A percentile compares a stretch with the other conserved stretches of the same genome.
Evolutionary conservation across 2,329 filamentous ascomycete species (phyloP).

Genomic region (Alternaria sp.): DNA sequence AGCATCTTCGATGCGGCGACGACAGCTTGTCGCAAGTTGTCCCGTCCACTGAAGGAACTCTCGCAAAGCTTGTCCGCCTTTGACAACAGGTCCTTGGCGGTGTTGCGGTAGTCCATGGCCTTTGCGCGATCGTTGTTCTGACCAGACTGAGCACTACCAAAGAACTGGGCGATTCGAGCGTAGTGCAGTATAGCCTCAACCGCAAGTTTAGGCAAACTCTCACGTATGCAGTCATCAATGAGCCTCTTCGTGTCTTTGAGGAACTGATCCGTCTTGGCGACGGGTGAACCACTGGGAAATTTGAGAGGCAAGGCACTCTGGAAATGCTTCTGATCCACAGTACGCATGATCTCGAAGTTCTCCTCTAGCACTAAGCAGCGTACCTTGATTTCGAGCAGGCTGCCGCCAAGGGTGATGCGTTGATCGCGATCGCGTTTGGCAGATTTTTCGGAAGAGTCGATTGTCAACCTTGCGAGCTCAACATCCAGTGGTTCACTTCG

Average conservation of each 20-base stretch:
- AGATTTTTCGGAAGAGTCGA: slow-evolving; percentile 18
- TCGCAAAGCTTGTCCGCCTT: slow-evolving; percentile 43
- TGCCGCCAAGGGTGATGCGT: slow-evolving; percentile 37
- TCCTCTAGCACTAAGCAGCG: slow-evolving; percentile 39
- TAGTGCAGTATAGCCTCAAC: slow-evolving; percentile 48
- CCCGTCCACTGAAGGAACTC: slow-evolving; percentile 38
- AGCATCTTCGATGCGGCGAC: slow-evolving; percentile 38
- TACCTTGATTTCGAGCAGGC: slow-evolving; percentile 36
- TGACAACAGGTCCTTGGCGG: slow-evolving; percentile 34
- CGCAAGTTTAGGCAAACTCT: slow-evolving; percentile 48
- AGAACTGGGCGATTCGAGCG: slow-evolving; percentile 35
- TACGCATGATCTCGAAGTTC: slow-evolving; percentile 31
- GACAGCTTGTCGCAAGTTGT: slow-evolving; percentile 33
- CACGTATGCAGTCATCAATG: slow-evolving; percentile 34
- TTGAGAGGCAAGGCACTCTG: not conserved
- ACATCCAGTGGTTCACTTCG: slow-evolving; percentile 21
- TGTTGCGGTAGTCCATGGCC: slow-evolving; percentile 17
- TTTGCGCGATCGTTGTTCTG: slow-evolving; percentile 9
- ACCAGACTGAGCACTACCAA: slow-evolving; percentile 22
- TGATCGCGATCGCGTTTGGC: slow-evolving; percentile 33
- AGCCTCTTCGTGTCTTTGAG: slow-evolving; percentile 37
- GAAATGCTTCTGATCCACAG: not conserved
- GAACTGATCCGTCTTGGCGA: slow-evolving; percentile 18
- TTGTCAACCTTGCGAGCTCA: slow-evolving; percentile 20
- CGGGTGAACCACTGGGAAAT: slow-evolving; percentile 17